Evolutionary conservation across 495 filamentous ascomycete species (phyloP).

Genomic region (Penicillium antarcticum): DNA sequence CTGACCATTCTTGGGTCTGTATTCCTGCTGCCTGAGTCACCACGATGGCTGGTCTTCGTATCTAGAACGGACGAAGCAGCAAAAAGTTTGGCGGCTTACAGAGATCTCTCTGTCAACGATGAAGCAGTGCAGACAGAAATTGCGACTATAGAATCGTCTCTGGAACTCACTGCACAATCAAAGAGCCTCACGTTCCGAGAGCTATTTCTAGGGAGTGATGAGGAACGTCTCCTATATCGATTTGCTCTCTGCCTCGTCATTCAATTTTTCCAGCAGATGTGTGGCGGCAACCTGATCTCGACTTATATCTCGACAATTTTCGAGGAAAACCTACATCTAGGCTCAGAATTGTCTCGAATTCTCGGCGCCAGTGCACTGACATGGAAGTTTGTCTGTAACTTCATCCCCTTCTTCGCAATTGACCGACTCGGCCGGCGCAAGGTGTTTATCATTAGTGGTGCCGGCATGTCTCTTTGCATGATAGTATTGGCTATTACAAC

Average conservation of each 20-base stretch:
- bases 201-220: constrained; percentile 3
- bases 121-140: constrained; percentile 32
- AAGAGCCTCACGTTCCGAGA: not conserved
- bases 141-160: constrained; percentile 34
- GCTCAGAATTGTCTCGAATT: constrained; percentile 22
- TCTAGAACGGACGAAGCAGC: constrained; percentile 29
- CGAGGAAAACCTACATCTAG: constrained; percentile 28
- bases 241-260: constrained; percentile 33
- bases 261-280: constrained; percentile 45
- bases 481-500: constrained; percentile 43
- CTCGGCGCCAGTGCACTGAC: constrained; percentile 38
- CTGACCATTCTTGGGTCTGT: constrained; percentile 32
- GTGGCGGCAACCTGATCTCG: constrained; percentile 36
- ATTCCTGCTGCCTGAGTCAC: constrained; percentile 54
- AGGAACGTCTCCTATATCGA: constrained; percentile 31
- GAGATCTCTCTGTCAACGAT: constrained; percentile 24
- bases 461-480: constrained; percentile 48
- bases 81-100: constrained; percentile 29
- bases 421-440: constrained; percentile 52
- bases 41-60: constrained; percentile 41
- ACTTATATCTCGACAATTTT: constrained; percentile 35
- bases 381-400: constrained; percentile 50
- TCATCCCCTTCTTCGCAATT: constrained; percentile 50
- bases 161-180: constrained; percentile 22
- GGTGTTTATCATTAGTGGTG: constrained; percentile 51